A percentile compares a stretch with the other conserved stretches of the same genome.
Conservation (phyloP, 306 rosid species). For the Myrica gale region DNA sequence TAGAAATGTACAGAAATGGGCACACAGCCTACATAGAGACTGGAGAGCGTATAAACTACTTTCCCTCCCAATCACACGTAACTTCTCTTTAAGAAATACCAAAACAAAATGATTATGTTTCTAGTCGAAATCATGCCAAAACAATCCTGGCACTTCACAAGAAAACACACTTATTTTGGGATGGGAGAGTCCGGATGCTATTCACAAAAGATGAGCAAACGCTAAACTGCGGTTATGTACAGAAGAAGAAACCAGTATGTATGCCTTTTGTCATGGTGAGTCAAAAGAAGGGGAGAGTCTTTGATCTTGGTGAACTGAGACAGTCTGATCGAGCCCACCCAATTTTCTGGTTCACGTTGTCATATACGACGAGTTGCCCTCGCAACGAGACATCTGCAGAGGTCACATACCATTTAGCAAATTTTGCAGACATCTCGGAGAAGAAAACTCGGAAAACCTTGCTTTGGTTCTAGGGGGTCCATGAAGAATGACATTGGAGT, state of each 20-base stretch:
- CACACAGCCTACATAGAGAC: no score
- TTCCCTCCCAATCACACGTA: no score
- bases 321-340: conserved; percentile 65
- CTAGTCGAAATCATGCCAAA: no score
- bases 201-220: not conserved
- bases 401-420: not conserved
- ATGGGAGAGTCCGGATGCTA: not conserved
- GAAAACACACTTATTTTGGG: no score
- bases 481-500: not conserved
- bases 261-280: conserved; percentile 9
- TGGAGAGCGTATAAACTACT: no score
- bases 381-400: conserved; percentile 67
- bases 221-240: not conserved
- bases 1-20: no score
- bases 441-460: not conserved
- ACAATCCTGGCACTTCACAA: no score
- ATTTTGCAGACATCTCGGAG: not conserved
- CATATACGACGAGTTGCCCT: conserved; percentile 70
- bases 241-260: conserved; percentile 8
- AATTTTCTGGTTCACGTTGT: conserved; percentile 66
- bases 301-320: conserved; percentile 43
- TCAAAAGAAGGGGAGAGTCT: conserved; percentile 28
- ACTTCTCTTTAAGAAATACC: no score
- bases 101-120: no score
- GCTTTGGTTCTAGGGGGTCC: not conserved